These are phyloP conservation scores for Ploettnerulaceae sp. DNA, from an alignment of 2,329 filamentous ascomycete genomes.

Conservation along the genomic window DNA sequence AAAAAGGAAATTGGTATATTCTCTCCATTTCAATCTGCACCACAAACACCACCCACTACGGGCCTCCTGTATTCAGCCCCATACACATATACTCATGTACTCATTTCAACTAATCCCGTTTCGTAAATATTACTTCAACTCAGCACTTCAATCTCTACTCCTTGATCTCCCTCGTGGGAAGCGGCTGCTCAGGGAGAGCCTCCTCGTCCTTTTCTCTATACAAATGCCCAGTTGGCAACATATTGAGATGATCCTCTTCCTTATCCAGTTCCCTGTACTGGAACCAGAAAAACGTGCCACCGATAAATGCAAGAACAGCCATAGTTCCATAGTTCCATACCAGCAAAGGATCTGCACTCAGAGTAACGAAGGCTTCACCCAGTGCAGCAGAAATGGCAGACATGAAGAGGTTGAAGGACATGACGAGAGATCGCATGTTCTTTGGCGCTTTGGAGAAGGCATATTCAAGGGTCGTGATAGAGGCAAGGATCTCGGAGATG, in stretches of 20 bases:
- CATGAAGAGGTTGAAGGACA: slow-evolving; percentile 65
- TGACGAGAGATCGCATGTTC: slow-evolving; percentile 77
- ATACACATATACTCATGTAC: too few species aligned
- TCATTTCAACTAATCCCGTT: too few species aligned
- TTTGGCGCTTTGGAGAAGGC: slow-evolving; percentile 73
- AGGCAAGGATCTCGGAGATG: slow-evolving; percentile 53
- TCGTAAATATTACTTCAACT: too few species aligned
- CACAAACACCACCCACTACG: too few species aligned
- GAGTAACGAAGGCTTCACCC: slow-evolving; percentile 60
- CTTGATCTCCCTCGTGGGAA: slow-evolving; percentile 6
- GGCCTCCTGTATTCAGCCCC: too few species aligned
- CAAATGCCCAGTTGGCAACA: slow-evolving; percentile 38
- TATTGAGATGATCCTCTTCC: slow-evolving; percentile 65
- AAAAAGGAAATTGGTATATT: too few species aligned
- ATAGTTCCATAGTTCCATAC: slow-evolving; percentile 68
- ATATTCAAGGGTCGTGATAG: slow-evolving; percentile 64
- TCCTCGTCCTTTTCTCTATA: slow-evolving; percentile 22
- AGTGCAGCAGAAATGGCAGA: slow-evolving; percentile 64
- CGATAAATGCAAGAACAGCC: slow-evolving; percentile 57
- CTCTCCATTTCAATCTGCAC: too few species aligned
- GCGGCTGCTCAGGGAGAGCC: slow-evolving; percentile 12
- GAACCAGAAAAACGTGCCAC: slow-evolving; percentile 63
- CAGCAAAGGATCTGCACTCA: slow-evolving; percentile 59
- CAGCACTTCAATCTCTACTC: slow-evolving; percentile 1
- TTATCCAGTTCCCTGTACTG: slow-evolving; percentile 60